Evolutionary conservation across 306 rosid species (phyloP), one percentile per base, ranked within the genome.

Genomic region (Heteromeles arbutifolia): DNA sequence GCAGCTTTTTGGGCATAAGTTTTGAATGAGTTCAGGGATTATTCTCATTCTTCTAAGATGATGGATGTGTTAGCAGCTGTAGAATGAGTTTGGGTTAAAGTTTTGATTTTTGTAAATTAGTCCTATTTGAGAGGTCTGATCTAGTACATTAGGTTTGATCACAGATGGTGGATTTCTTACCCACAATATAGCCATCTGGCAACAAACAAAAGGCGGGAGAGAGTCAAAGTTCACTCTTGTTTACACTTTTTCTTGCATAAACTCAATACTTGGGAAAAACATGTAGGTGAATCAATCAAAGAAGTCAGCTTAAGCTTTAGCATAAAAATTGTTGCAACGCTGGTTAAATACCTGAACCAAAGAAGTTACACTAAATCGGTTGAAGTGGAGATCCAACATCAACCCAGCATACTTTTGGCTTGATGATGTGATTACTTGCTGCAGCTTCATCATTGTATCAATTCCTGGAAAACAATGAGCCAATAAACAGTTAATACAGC

Each of bases 311-410:
- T 57, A 56, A 61, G 31, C 34, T 44, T 77, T 54, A 72, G 66
- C 25, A 56, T 65, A 76, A 22, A 64, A 74, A 75, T 73, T 67
- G 41, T 59, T 37, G 56, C 58, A 25, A 75, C 73, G 80, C 53
- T 75, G 70, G 70, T 74, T 39, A 75, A 56, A 75, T 62, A 95
- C 97, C 92, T 92, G 96, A 78, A 77, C 87, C 88, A 95, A 83
- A 50, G 97, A 77, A 77, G 92, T 86, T 39, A 93, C 89, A 65
- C 98, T 96, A 79, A 92, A 92, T 71, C 89, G 89, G 79, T 95
- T 95, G 87, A 93, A 86, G 80, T 92, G 98, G 78, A 95, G 86
- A 83, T 95, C 98, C 85, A 95, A 87, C 31, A 90, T 87, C 68
- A 92, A 85, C 79, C 83, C 88, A 39, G 92, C 95, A 53, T 86